Percentiles rank a stretch among this genome's conserved stretches.
Evolutionary conservation across 257 asterid genomes (phyloP).

Genomic region (Rehmannia glutinosa): DNA sequence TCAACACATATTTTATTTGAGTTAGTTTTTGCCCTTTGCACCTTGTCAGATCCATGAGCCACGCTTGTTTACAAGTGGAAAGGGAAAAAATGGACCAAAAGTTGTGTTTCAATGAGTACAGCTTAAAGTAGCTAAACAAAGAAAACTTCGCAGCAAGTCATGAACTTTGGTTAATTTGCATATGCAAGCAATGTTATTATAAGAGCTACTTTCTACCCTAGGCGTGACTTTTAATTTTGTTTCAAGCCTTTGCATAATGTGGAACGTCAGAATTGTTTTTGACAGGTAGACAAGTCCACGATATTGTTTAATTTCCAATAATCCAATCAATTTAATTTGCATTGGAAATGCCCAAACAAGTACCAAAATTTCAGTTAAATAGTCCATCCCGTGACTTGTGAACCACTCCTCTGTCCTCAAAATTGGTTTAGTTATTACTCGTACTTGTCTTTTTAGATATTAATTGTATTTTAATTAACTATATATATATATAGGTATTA

Average conservation of each 20-base stretch:
- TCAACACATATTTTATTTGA: too few species aligned
- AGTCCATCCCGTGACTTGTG: neutral
- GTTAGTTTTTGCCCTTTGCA: too few species aligned
- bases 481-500: too few species aligned
- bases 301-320: neutral
- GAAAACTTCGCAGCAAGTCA: neutral
- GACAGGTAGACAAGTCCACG: neutral
- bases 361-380: neutral
- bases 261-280: neutral
- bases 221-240: neutral
- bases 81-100: neutral
- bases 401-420: neutral
- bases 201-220: neutral
- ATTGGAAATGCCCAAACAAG: neutral
- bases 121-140: neutral
- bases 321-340: neutral
- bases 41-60: too few species aligned
- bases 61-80: neutral
- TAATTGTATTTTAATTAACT: too few species aligned
- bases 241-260: neutral
- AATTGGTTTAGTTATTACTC: too few species aligned
- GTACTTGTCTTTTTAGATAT: too few species aligned
- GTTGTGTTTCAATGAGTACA: neutral
- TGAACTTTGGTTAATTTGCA: neutral
- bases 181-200: neutral